phyloP scores from a whole-genome alignment of 768 basidiomycete species.

The Leccinum pellstonianum region DNA sequence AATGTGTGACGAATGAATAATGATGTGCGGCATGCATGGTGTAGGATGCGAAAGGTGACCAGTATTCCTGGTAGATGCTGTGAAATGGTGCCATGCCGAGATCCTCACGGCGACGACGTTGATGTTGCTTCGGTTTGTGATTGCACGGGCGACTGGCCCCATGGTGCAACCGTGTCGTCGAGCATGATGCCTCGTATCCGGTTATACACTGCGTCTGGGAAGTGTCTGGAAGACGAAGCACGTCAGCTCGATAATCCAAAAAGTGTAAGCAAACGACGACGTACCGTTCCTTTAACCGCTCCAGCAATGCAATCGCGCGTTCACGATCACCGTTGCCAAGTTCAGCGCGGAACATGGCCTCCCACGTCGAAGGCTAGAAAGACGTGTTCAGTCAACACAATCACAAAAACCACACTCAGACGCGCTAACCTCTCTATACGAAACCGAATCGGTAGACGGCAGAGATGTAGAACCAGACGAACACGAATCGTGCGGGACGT shows the following conservation, averaged over 20 bases:
- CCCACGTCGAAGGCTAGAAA: constrained; percentile 84
- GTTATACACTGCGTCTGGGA: constrained; percentile 75
- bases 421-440: constrained; percentile 31
- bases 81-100: not conserved
- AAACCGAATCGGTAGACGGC: constrained; percentile 41
- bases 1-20: not conserved
- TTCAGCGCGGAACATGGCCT: constrained; percentile 93
- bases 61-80: not conserved
- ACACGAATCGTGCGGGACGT: constrained; percentile 59
- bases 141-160: constrained; percentile 26
- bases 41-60: not conserved
- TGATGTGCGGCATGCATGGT: not conserved
- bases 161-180: constrained; percentile 59
- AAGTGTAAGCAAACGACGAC: constrained; percentile 2
- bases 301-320: constrained; percentile 65
- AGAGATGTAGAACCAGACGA: constrained; percentile 31
- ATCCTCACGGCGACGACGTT: constrained; percentile 1
- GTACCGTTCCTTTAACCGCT: constrained; percentile 70
- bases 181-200: constrained; percentile 79
- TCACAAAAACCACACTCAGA: not conserved
- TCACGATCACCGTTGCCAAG: constrained; percentile 73
- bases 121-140: constrained; percentile 15
- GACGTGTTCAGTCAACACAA: not conserved
- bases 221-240: constrained; percentile 46
- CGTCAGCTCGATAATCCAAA: not conserved